Percentiles rank a stretch among this genome's conserved stretches.
Conservation (phyloP, 805 yeast genomes). For the Candida koratica region DNA sequence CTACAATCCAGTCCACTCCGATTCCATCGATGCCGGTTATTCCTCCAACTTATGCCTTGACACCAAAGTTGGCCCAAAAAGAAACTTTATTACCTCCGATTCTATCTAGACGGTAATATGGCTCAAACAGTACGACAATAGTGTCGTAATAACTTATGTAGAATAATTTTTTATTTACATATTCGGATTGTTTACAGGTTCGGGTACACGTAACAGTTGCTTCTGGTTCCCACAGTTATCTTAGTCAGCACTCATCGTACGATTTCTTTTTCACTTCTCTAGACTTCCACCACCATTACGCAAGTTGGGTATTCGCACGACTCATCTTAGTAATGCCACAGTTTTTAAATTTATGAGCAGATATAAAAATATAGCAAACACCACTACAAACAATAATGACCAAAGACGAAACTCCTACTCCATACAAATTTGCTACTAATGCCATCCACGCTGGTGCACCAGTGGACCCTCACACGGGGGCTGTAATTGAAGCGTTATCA, state of each 20-base stretch:
- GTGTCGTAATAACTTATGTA: too few species aligned
- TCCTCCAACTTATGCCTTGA: conserved; percentile 1
- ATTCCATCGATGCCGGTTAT: conserved; percentile 2
- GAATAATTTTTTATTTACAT: too few species aligned
- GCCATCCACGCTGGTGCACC: conserved; percentile 83
- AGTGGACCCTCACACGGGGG: conserved; percentile 72
- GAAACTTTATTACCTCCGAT: conserved; percentile 4
- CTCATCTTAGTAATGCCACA: conserved; percentile 3
- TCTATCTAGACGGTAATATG: neutral
- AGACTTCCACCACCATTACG: too few species aligned
- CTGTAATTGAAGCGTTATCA: conserved; percentile 81
- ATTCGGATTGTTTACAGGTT: too few species aligned
- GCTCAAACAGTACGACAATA: too few species aligned
- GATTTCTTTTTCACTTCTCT: too few species aligned
- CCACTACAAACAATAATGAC: conserved; percentile 29
- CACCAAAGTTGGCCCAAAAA: neutral
- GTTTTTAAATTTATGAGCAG: conserved; percentile 6
- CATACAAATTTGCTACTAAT: conserved; percentile 66
- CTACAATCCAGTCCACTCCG: neutral
- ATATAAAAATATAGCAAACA: conserved; percentile 1
- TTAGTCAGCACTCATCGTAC: too few species aligned
- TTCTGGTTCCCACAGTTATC: too few species aligned
- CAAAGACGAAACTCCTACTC: conserved; percentile 25
- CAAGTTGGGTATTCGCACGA: neutral
- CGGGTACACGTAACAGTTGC: too few species aligned